Conservation (phyloP, 495 filamentous ascomycete species). For the Neurospora sp. region DNA sequence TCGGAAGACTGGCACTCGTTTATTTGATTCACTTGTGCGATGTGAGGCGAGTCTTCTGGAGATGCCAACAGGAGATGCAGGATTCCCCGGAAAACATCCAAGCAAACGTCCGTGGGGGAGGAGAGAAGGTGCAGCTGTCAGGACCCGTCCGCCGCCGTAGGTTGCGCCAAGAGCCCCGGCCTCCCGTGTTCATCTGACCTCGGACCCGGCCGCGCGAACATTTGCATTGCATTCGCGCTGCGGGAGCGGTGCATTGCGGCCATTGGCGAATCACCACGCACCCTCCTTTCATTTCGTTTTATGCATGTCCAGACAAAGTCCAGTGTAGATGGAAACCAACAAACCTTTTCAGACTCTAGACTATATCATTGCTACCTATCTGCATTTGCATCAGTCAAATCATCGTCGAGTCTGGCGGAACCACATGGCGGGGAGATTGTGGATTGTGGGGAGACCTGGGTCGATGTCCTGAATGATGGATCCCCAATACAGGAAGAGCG, state of each 20-base stretch:
- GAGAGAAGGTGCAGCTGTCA: neutral
- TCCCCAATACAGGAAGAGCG: neutral
- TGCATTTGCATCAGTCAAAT: neutral
- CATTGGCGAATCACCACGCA: neutral
- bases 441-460: neutral
- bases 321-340: neutral
- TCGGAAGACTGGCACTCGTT: neutral
- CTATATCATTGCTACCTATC: too few relatives aligned
- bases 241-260: neutral
- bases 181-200: neutral
- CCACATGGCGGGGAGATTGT: neutral
- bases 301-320: neutral
- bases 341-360: neutral
- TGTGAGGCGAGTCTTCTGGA: neutral
- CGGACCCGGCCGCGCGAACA: neutral
- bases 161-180: neutral
- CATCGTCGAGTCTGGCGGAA: neutral
- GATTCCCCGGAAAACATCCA: neutral
- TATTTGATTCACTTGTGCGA: neutral
- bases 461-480: neutral
- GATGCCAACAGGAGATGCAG: neutral
- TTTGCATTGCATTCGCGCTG: neutral
- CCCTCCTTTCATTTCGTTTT: neutral
- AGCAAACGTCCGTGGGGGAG: neutral
- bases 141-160: neutral